A percentile compares a stretch with the other conserved stretches of the same genome.
These are phyloP conservation scores for Rubia yunnanensis DNA, from an alignment of 257 asterid species.

Conservation along the genomic window DNA sequence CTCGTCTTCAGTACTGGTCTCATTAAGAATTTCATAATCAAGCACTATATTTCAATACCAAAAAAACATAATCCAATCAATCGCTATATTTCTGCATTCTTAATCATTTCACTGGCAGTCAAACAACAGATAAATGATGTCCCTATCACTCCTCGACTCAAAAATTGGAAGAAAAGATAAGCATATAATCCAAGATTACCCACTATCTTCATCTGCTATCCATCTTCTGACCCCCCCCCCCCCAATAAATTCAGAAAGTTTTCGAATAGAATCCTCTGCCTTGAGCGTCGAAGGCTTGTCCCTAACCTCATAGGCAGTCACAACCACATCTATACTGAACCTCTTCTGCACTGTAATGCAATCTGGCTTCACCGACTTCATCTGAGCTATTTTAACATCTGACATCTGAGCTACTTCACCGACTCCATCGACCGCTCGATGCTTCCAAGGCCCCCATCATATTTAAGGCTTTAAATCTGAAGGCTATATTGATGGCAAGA, in stretches of 20 bases:
- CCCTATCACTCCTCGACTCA: background rate
- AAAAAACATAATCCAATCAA: background rate
- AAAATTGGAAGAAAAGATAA: background rate
- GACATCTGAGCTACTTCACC: too few species aligned
- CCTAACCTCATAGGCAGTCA: too few species aligned
- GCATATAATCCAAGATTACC: background rate
- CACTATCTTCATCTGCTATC: background rate
- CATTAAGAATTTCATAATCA: too few species aligned
- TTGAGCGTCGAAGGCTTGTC: too few species aligned
- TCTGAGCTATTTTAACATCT: too few species aligned
- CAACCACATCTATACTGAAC: too few species aligned
- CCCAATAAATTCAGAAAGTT: conserved; percentile 13
- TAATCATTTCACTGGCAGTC: conserved; percentile 1
- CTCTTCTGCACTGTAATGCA: too few species aligned
- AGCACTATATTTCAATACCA: too few species aligned
- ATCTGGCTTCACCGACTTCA: too few species aligned
- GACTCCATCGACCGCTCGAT: conserved; percentile 43
- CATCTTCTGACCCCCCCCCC: conserved; percentile 14
- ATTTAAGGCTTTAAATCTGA: conserved; percentile 39
- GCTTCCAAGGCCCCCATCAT: conserved; percentile 48
- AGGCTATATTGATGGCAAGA: conserved; percentile 52
- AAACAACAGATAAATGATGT: conserved; percentile 1
- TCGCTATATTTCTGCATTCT: background rate
- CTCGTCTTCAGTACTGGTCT: too few species aligned
- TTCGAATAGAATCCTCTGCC: conserved; percentile 11